Conservation (phyloP, 495 filamentous ascomycete genomes). For the Penicillium simplicissimum region DNA sequence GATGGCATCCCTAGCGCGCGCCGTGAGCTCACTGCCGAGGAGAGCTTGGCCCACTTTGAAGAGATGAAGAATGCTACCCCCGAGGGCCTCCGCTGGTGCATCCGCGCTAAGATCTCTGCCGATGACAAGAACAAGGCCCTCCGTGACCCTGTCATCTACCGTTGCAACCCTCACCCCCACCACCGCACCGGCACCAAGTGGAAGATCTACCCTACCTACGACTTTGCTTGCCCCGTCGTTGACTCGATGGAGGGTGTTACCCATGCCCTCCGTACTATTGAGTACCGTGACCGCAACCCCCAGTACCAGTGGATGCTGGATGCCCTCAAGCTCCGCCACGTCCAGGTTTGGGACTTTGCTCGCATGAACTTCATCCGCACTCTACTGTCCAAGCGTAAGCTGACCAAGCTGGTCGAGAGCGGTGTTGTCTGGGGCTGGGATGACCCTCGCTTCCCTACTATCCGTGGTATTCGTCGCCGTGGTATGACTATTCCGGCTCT, state of each 20-base stretch:
- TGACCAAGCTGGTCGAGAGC: slow-evolving; percentile 86
- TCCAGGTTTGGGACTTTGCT: slow-evolving; percentile 97
- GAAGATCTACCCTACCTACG: slow-evolving; percentile 97
- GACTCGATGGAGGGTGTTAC: slow-evolving; percentile 92
- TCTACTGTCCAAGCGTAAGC: slow-evolving; percentile 89
- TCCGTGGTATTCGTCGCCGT: slow-evolving; percentile 83
- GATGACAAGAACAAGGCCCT: slow-evolving; percentile 83
- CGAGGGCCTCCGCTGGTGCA: slow-evolving; percentile 77
- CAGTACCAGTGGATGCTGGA: slow-evolving; percentile 97
- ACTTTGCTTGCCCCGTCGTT: slow-evolving; percentile 89
- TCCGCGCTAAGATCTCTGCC: slow-evolving; percentile 84
- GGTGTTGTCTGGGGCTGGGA: slow-evolving; percentile 92
- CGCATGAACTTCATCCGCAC: slow-evolving; percentile 95
- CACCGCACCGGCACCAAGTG: slow-evolving; percentile 87
- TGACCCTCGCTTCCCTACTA: slow-evolving; percentile 91
- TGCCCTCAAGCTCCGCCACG: slow-evolving; percentile 77
- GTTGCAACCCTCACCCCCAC: slow-evolving; percentile 74
- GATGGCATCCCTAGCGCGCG: slow-evolving; percentile 72
- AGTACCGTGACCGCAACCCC: slow-evolving; percentile 95
- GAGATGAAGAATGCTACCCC: slow-evolving; percentile 83
- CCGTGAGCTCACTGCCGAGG: slow-evolving; percentile 74
- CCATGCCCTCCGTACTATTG: slow-evolving; percentile 91
- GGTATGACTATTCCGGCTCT: slow-evolving; percentile 90
- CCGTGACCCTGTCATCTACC: slow-evolving; percentile 93
- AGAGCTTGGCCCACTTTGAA: slow-evolving; percentile 77